A percentile compares a stretch with the other conserved stretches of the same genome.
These are phyloP conservation scores for Phyllostachys edulis DNA, from an alignment of 176 grass and related monocot genomes.

Conservation along the genomic window DNA sequence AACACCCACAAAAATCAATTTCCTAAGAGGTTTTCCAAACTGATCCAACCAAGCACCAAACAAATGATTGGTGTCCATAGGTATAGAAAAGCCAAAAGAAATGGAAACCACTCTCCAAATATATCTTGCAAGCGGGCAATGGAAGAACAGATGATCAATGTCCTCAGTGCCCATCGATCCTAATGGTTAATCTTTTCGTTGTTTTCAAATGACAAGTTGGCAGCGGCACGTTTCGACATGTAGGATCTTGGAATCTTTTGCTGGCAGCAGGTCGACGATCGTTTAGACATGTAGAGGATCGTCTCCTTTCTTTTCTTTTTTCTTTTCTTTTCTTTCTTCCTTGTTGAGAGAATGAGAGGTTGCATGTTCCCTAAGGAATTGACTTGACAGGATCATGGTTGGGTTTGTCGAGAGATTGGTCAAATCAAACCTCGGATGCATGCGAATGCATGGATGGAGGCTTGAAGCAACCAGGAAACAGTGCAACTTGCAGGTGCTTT, in stretches of 20 bases:
- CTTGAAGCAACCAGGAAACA: conserved; percentile 9
- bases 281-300: not conserved
- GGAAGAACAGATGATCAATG: too few species aligned
- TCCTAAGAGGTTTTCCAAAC: too few species aligned
- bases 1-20: too few species aligned
- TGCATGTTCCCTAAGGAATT: not conserved
- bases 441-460: not conserved
- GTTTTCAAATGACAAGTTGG: not conserved
- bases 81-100: too few species aligned
- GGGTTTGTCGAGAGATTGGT: not conserved
- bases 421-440: conserved; percentile 42
- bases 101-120: too few species aligned
- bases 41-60: too few species aligned
- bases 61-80: too few species aligned
- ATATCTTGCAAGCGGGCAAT: too few species aligned
- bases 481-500: not conserved
- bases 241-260: not conserved
- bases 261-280: not conserved
- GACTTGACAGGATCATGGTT: not conserved
- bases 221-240: not conserved
- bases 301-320: not conserved
- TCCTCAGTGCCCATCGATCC: not conserved
- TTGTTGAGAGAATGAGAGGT: too few species aligned
- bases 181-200: not conserved
- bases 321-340: too few species aligned